Percentiles rank a stretch among this genome's conserved stretches.
Evolutionary conservation across 257 asterid species (phyloP).

Genomic region (Solanum chiquidenum): DNA sequence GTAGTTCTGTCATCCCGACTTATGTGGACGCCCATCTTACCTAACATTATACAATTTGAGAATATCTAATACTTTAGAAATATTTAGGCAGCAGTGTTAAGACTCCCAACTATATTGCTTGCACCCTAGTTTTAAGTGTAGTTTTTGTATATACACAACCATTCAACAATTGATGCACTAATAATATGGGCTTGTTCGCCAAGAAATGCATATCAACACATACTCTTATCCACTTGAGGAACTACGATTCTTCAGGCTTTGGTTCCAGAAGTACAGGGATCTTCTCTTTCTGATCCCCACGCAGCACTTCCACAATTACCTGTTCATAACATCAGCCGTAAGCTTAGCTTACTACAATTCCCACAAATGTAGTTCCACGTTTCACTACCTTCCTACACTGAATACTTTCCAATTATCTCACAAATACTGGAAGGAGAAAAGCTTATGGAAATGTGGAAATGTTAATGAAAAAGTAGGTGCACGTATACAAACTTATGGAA

Average conservation of each 20-base stretch:
- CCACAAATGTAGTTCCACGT: not conserved
- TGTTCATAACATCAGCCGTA: slow-evolving; percentile 13
- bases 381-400: not conserved
- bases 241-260: slow-evolving; percentile 71
- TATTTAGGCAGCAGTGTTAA: not conserved
- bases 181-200: not conserved
- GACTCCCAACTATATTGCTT: not conserved
- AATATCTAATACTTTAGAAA: not conserved
- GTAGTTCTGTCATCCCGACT: not conserved
- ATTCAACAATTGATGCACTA: not conserved
- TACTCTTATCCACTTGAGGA: not conserved
- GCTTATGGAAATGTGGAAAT: not conserved
- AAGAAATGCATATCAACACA: not conserved
- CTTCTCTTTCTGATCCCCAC: slow-evolving; percentile 85
- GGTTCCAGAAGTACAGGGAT: slow-evolving; percentile 87
- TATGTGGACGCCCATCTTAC: not conserved
- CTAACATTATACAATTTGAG: not conserved
- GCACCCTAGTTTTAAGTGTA: not conserved
- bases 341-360: not conserved
- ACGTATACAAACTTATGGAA: not conserved
- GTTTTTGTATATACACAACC: not conserved
- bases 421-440: not conserved
- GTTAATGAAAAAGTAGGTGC: not conserved
- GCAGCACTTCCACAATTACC: slow-evolving; percentile 86
- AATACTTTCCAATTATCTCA: not conserved